A percentile compares a stretch with the other conserved stretches of the same genome.
These are phyloP conservation scores for Melampsora medusae DNA, from an alignment of 1,284 basidiomycete species.

Conservation along the genomic window DNA sequence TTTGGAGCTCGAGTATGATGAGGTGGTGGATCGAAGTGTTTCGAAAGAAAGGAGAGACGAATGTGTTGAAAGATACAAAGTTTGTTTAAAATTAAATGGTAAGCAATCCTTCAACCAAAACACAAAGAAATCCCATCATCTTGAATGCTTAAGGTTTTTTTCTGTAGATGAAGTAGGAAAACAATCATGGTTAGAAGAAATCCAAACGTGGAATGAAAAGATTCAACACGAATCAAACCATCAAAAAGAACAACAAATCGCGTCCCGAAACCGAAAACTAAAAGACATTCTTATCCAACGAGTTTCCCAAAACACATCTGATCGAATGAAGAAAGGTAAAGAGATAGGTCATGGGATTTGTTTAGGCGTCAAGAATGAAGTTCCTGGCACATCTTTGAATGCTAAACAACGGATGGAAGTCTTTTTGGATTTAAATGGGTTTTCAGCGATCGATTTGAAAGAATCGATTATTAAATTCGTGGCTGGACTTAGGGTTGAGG, in stretches of 20 bases:
- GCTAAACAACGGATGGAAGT: conserved; percentile 30
- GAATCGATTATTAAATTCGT: too few relatives aligned
- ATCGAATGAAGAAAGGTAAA: conserved; percentile 28
- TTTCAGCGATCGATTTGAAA: too few relatives aligned
- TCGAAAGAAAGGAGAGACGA: not conserved
- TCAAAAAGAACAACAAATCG: not conserved
- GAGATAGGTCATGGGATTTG: conserved; percentile 30
- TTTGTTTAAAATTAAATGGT: not conserved
- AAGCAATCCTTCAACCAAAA: not conserved
- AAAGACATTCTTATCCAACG: conserved; percentile 7
- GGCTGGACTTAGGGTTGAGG: too few relatives aligned
- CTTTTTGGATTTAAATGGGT: conserved; percentile 15
- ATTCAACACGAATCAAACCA: not conserved
- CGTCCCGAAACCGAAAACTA: conserved; percentile 2
- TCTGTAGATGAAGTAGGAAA: conserved; percentile 10
- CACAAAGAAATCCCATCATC: too few relatives aligned
- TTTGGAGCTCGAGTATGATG: too few relatives aligned
- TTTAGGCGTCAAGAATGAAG: conserved; percentile 4
- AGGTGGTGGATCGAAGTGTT: not conserved
- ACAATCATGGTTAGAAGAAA: conserved; percentile 14
- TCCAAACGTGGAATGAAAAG: not conserved
- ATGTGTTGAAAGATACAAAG: not conserved
- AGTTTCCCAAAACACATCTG: not conserved
- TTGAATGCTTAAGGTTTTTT: too few relatives aligned
- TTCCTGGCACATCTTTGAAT: not conserved